These are phyloP conservation scores for Amaranthus cruentus DNA, from an alignment of 148 eudicot genomes.

Conservation along the genomic window DNA sequence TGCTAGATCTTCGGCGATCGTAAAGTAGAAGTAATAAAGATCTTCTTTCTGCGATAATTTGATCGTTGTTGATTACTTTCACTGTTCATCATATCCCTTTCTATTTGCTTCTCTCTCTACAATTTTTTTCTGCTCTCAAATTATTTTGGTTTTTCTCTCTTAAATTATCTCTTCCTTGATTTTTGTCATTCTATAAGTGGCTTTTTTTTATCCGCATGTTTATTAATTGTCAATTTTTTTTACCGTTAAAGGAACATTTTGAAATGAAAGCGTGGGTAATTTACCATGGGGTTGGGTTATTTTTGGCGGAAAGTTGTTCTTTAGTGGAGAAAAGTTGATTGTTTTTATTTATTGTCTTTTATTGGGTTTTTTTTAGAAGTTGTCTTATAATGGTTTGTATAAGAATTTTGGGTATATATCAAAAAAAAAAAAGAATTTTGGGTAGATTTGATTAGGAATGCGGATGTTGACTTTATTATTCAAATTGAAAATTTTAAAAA, in stretches of 20 bases:
- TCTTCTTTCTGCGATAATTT: constrained; percentile 8
- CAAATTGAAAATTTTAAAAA: too few relatives aligned
- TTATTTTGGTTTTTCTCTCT: constrained; percentile 2
- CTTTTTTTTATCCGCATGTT: neutral
- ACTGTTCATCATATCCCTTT: neutral
- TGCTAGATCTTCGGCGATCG: constrained; percentile 29
- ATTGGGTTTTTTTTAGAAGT: too few relatives aligned
- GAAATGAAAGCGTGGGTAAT: neutral
- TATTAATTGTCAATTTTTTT: neutral
- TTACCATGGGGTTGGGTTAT: neutral
- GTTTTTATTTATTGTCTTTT: neutral
- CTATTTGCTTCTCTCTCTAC: constrained; percentile 17
- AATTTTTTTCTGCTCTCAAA: neutral
- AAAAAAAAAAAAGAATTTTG: neutral
- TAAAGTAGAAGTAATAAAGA: neutral
- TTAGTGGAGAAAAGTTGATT: constrained; percentile 1
- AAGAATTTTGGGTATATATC: neutral
- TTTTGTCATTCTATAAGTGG: constrained; percentile 5
- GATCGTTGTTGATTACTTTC: neutral
- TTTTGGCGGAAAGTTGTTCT: neutral
- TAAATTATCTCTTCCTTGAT: constrained; percentile 1
- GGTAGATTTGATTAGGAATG: neutral
- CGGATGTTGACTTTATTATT: too few relatives aligned
- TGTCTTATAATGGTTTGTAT: too few relatives aligned
- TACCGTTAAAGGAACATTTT: neutral